Percentiles rank a stretch among this genome's conserved stretches.
These are phyloP conservation scores for Fragilaria crotonensis DNA, from an alignment of 108 stramenopile genomes.

Conservation along the genomic window DNA sequence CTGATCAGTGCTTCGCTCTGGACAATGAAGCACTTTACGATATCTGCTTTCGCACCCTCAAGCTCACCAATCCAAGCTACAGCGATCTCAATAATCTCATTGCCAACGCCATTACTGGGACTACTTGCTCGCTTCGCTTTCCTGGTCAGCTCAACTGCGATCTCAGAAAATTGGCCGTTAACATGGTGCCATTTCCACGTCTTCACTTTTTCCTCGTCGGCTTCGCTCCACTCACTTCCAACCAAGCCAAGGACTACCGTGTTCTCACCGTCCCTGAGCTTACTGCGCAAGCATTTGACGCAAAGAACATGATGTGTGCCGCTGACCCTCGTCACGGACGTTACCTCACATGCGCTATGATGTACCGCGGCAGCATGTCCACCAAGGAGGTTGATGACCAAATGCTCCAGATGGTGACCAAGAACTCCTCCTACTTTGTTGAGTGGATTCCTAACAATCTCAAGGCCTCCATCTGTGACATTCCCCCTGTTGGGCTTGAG, in stretches of 20 bases:
- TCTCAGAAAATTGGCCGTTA: conserved; percentile 71
- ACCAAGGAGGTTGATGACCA: conserved; percentile 75
- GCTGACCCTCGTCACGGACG: conserved; percentile 70
- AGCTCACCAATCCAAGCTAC: conserved; percentile 69
- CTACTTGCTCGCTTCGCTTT: conserved; percentile 78
- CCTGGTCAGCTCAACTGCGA: conserved; percentile 79
- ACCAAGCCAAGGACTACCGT: conserved; percentile 64
- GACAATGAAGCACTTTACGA: conserved; percentile 89
- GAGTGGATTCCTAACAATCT: conserved; percentile 91
- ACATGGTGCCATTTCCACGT: conserved; percentile 79
- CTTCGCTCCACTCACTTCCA: conserved; percentile 58
- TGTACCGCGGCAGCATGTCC: conserved; percentile 66
- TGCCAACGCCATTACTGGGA: conserved; percentile 65
- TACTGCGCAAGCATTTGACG: conserved; percentile 68
- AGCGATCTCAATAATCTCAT: conserved; percentile 77
- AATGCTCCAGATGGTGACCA: conserved; percentile 85
- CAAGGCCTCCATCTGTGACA: conserved; percentile 85
- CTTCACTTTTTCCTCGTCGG: conserved; percentile 82
- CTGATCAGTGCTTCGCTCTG: conserved; percentile 84
- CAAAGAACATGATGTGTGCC: conserved; percentile 80
- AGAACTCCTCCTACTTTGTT: conserved; percentile 85
- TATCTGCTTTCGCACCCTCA: conserved; percentile 80
- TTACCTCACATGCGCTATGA: conserved; percentile 65
- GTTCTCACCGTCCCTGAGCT: conserved; percentile 67
- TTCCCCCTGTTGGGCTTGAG: conserved; percentile 71